These are phyloP conservation scores for Ceratocystis destructans DNA, from an alignment of 2,329 filamentous ascomycete species.

Conservation along the genomic window DNA sequence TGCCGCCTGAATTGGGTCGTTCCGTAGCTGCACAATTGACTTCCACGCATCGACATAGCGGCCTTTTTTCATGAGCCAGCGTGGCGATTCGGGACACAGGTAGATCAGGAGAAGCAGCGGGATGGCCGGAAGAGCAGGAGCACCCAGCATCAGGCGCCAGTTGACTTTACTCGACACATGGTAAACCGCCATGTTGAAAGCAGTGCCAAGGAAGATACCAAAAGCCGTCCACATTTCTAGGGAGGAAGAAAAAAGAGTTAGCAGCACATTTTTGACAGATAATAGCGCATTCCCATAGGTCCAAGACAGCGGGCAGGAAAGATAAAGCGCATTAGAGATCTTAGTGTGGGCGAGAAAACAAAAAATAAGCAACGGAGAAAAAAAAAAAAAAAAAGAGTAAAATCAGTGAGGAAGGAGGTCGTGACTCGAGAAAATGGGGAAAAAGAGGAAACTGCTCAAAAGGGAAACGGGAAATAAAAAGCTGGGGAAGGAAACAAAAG, in stretches of 20 bases:
- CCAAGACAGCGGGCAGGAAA: not conserved
- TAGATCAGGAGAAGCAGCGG: conserved; percentile 44
- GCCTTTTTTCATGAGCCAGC: conserved; percentile 52
- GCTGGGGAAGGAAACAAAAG: not conserved
- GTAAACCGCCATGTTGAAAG: conserved; percentile 50
- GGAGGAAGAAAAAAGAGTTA: not conserved
- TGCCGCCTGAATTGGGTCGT: conserved; percentile 45
- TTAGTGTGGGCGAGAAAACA: not conserved
- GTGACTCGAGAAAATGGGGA: not conserved
- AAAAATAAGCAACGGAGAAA: not conserved
- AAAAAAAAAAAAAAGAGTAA: not conserved
- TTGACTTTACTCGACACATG: conserved; percentile 42
- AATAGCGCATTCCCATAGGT: too few species aligned
- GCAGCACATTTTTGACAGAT: not conserved
- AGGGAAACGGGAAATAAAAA: not conserved
- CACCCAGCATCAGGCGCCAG: conserved; percentile 44
- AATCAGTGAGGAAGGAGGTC: not conserved
- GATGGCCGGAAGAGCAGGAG: conserved; percentile 51
- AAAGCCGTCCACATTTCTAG: conserved; percentile 39
- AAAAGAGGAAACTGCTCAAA: not conserved
- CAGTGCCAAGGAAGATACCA: conserved; percentile 50
- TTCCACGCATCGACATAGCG: conserved; percentile 40
- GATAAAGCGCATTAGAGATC: too few species aligned
- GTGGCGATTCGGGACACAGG: conserved; percentile 50
- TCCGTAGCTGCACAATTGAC: conserved; percentile 43